Conservation (phyloP, 2,329 filamentous ascomycete species). For the Plenodomus tracheiphilus region DNA sequence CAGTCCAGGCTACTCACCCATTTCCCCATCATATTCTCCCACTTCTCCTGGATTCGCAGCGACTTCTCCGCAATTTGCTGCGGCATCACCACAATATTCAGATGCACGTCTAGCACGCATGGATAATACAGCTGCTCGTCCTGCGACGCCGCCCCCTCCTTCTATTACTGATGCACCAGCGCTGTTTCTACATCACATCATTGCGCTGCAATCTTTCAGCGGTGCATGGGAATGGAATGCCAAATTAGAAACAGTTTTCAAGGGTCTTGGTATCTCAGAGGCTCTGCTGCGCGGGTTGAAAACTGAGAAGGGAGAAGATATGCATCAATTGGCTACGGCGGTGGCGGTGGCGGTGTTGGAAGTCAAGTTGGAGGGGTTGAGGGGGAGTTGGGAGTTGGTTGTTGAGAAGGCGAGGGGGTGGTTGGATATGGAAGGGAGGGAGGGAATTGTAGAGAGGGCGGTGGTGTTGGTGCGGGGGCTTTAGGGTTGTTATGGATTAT, state of each 20-base stretch:
- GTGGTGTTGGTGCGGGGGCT: background rate
- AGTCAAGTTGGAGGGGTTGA: slow-evolving; percentile 47
- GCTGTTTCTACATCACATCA: slow-evolving; percentile 49
- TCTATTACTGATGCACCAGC: slow-evolving; percentile 17
- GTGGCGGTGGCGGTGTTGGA: slow-evolving; percentile 57
- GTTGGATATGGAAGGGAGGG: slow-evolving; percentile 13
- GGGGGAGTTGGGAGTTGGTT: slow-evolving; percentile 67
- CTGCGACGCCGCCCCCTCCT: slow-evolving; percentile 1
- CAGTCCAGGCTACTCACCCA: background rate
- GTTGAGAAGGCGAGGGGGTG: slow-evolving; percentile 61
- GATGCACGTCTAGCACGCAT: too few relatives aligned
- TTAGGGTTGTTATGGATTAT: too few relatives aligned
- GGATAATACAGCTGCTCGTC: background rate
- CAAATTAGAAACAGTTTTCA: slow-evolving; percentile 24
- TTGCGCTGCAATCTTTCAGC: slow-evolving; percentile 59
- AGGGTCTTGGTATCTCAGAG: slow-evolving; percentile 8
- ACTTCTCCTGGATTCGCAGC: too few relatives aligned
- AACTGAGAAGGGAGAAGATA: slow-evolving; percentile 9
- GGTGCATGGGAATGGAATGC: slow-evolving; percentile 55
- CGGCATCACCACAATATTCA: too few relatives aligned
- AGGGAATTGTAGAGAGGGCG: slow-evolving; percentile 5
- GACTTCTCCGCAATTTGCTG: too few relatives aligned
- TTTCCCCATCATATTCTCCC: background rate
- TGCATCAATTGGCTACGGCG: slow-evolving; percentile 38
- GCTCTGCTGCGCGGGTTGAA: background rate